Conservation (phyloP, 2,329 filamentous ascomycete species). For the Tolypocladium ophioglossoides region DNA sequence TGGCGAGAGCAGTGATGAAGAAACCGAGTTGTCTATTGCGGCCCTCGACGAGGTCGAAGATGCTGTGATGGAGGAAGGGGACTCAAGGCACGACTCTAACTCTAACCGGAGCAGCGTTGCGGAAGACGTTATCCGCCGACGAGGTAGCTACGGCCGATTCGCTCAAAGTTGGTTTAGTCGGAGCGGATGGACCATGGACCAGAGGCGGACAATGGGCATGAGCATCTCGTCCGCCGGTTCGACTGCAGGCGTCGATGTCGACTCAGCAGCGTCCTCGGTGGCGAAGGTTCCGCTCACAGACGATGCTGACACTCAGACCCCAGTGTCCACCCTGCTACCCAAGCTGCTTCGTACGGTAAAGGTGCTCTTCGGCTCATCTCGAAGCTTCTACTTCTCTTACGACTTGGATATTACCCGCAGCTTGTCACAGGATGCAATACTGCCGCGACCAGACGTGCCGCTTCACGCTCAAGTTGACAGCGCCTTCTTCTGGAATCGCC, state of each 20-base stretch:
- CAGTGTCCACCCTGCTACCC: conserved; percentile 51
- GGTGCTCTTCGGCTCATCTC: conserved; percentile 70
- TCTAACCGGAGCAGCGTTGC: conserved; percentile 55
- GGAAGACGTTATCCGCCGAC: conserved; percentile 76
- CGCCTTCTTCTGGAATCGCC: conserved; percentile 83
- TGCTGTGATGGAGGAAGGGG: conserved; percentile 20
- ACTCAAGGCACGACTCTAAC: conserved; percentile 19
- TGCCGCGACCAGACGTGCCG: conserved; percentile 28
- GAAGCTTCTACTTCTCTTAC: conserved; percentile 92
- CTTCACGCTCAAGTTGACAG: conserved; percentile 65
- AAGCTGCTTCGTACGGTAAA: conserved; percentile 77
- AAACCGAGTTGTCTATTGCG: conserved; percentile 21
- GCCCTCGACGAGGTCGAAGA: conserved; percentile 35
- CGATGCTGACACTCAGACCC: conserved; percentile 12
- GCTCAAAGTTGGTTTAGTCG: conserved; percentile 86
- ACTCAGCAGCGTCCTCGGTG: conserved; percentile 8
- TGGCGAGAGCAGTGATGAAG: conserved; percentile 38
- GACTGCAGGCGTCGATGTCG: conserved; percentile 8
- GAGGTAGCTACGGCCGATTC: conserved; percentile 80
- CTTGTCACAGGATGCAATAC: conserved; percentile 23
- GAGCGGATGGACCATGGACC: conserved; percentile 67
- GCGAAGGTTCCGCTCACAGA: conserved; percentile 30
- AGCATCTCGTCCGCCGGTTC: conserved; percentile 28
- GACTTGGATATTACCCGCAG: conserved; percentile 82
- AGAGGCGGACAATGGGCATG: conserved; percentile 59